phyloP scores from a whole-genome alignment of 2,329 filamentous ascomycete genomes.

The Pseudogymnoascus sp. region DNA sequence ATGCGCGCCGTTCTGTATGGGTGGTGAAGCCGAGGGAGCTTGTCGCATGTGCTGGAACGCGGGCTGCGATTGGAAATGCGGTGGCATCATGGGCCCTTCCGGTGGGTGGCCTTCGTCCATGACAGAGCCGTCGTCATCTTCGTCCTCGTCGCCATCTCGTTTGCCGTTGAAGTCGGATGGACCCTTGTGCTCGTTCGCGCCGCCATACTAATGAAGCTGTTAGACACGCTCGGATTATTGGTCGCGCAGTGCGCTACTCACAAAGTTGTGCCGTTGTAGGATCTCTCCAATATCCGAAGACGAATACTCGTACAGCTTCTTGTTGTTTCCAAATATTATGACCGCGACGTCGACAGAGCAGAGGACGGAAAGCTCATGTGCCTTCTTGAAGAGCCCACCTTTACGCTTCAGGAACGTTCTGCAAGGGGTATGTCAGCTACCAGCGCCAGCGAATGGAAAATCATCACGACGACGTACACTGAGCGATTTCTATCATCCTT shows the following conservation, averaged over 20 bases:
- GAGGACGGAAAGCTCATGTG: constrained; percentile 93
- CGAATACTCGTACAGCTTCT: constrained; percentile 97
- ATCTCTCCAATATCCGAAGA: constrained; percentile 89
- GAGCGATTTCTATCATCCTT: constrained; percentile 97
- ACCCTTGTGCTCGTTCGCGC: constrained; percentile 91
- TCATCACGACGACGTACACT: constrained; percentile 58
- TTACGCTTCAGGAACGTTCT: constrained; percentile 98
- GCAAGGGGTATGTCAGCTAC: constrained; percentile 18
- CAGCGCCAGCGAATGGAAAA: constrained; percentile 2
- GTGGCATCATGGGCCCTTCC: constrained; percentile 53
- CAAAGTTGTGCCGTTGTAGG: constrained; percentile 81
- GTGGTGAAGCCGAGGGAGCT: constrained; percentile 80
- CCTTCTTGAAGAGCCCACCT: constrained; percentile 98
- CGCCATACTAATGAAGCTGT: constrained; percentile 61
- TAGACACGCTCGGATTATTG: constrained; percentile 15
- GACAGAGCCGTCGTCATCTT: constrained; percentile 62
- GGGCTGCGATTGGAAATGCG: constrained; percentile 59
- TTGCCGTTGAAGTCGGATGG: constrained; percentile 84
- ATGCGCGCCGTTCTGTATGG: constrained; percentile 52
- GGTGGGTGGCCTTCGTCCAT: constrained; percentile 66
- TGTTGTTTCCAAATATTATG: constrained; percentile 97
- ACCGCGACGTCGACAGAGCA: constrained; percentile 98
- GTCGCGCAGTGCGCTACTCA: constrained; percentile 40
- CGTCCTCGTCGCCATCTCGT: constrained; percentile 62
- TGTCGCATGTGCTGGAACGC: constrained; percentile 73